Evolutionary conservation across 2,329 filamentous ascomycete species (phyloP).

Genomic region (Byssochlamys sp.): DNA sequence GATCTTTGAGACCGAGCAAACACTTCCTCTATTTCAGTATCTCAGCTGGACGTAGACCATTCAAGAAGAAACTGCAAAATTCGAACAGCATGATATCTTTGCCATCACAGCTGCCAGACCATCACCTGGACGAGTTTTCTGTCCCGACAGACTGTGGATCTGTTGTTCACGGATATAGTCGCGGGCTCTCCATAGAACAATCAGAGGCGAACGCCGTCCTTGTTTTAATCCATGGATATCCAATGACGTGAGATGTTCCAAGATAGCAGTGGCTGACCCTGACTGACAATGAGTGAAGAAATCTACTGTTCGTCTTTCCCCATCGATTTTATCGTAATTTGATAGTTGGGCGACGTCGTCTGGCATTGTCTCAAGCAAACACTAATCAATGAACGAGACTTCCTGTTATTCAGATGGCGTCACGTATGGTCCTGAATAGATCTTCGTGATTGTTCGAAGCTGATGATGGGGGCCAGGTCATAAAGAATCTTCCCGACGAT

Average conservation of each 20-base stretch:
- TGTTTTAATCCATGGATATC: neutral
- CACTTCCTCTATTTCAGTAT: neutral
- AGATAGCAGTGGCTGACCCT: neutral
- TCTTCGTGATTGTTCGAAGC: neutral
- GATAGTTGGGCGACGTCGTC: neutral
- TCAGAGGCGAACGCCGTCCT: neutral
- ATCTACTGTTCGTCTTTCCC: neutral
- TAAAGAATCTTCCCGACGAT: slow-evolving; percentile 28
- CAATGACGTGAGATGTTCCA: neutral
- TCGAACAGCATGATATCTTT: neutral
- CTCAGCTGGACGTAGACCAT: neutral
- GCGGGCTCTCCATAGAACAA: neutral
- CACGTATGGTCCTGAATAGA: neutral
- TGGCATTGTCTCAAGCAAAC: neutral
- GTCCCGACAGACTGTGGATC: neutral
- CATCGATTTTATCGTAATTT: neutral
- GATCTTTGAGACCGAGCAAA: neutral
- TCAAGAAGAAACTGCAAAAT: neutral
- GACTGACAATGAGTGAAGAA: neutral
- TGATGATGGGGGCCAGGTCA: slow-evolving; percentile 16
- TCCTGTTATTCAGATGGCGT: slow-evolving; percentile 1
- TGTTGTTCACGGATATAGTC: neutral
- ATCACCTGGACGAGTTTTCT: neutral
- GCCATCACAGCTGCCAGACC: neutral
- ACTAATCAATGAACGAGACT: neutral